These are phyloP conservation scores for Prunus davidiana DNA, from an alignment of 306 rosid species.

Conservation along the genomic window DNA sequence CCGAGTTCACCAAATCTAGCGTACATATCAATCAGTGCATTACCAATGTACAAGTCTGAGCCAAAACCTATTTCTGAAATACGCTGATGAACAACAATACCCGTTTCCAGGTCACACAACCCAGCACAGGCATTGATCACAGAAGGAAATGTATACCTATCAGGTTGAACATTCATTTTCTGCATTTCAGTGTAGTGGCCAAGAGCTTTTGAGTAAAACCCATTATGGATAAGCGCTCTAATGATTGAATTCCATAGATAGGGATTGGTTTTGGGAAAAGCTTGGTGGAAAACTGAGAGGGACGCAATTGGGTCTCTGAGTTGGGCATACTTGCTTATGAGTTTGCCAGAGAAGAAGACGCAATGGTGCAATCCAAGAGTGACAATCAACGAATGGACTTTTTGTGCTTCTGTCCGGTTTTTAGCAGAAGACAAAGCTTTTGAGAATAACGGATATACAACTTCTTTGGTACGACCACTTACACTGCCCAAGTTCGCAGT, in stretches of 20 bases:
- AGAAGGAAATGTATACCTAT: slow-evolving; percentile 34
- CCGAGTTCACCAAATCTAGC: slow-evolving; percentile 24
- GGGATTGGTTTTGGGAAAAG: slow-evolving; percentile 20
- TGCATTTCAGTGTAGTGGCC: slow-evolving; percentile 29
- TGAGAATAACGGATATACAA: slow-evolving; percentile 9
- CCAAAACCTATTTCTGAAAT: slow-evolving; percentile 17
- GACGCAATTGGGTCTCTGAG: slow-evolving; percentile 29
- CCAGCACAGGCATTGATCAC: slow-evolving; percentile 38
- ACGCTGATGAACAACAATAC: slow-evolving; percentile 19
- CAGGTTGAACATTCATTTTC: slow-evolving; percentile 21
- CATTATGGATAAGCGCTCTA: slow-evolving; percentile 28
- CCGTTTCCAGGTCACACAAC: slow-evolving; percentile 22
- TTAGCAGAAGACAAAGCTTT: slow-evolving; percentile 22
- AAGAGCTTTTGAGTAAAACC: slow-evolving; percentile 26
- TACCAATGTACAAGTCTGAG: slow-evolving; percentile 30
- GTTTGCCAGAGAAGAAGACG: slow-evolving; percentile 30
- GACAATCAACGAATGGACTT: slow-evolving; percentile 24
- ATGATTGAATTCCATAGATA: slow-evolving; percentile 37
- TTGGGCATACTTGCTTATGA: slow-evolving; percentile 33
- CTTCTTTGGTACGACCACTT: background rate
- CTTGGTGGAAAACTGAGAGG: slow-evolving; percentile 24
- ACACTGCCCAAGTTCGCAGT: background rate
- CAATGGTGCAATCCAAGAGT: slow-evolving; percentile 18
- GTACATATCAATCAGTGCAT: slow-evolving; percentile 36
- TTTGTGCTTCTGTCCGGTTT: slow-evolving; percentile 15